Evolutionary conservation across 495 filamentous ascomycete species (phyloP).

Genomic region (Neurospora sp.): DNA sequence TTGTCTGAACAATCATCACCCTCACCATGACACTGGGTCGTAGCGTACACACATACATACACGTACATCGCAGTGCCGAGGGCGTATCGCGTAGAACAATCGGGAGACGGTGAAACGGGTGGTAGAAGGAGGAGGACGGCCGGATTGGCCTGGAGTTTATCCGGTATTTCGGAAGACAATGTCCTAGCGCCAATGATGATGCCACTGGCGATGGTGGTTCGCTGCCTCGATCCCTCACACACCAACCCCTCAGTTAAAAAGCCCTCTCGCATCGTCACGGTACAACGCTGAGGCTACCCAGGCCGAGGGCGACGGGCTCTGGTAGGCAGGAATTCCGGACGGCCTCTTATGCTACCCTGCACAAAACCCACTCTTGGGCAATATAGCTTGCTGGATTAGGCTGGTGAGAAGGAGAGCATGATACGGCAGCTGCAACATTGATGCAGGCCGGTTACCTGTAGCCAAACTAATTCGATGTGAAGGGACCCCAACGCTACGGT

Average conservation of each 20-base stretch:
- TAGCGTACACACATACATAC: neutral
- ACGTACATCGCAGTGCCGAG: neutral
- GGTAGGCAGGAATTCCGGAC: neutral
- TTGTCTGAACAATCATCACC: neutral
- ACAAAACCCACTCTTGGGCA: neutral
- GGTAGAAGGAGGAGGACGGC: neutral
- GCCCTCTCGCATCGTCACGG: neutral
- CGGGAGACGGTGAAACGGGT: neutral
- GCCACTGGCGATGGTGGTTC: neutral
- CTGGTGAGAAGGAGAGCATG: conserved; percentile 3
- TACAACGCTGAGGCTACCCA: neutral
- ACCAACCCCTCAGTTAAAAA: neutral
- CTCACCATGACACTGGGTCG: neutral
- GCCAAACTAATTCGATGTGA: neutral
- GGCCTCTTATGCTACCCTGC: neutral
- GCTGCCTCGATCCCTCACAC: neutral
- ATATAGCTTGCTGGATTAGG: conserved; percentile 9
- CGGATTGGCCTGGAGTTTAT: conserved; percentile 10
- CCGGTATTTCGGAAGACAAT: conserved; percentile 10
- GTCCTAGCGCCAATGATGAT: conserved; percentile 5
- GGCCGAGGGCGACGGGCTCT: neutral
- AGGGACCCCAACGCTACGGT: neutral
- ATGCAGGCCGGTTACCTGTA: conserved; percentile 1
- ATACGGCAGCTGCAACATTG: conserved; percentile 7
- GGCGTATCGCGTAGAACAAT: conserved; percentile 7